Percentiles rank a stretch among this genome's conserved stretches.
phyloP scores from a whole-genome alignment of 2,329 filamentous ascomycete genomes.

The Pseudogymnoascus sp. region DNA sequence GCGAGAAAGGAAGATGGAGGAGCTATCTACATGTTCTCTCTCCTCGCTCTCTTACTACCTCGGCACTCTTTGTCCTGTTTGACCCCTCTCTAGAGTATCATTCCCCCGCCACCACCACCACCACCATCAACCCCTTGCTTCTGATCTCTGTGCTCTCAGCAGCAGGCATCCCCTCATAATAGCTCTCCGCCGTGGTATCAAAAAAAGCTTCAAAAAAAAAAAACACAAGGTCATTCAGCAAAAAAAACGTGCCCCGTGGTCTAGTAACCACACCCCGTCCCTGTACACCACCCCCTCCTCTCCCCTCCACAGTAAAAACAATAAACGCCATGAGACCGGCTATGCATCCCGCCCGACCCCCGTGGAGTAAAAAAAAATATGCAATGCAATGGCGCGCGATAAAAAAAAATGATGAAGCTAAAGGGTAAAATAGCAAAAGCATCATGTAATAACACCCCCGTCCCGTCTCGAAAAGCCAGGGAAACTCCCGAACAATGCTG shows the following conservation, averaged over 20 bases:
- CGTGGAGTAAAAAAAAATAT: neutral
- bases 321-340: neutral
- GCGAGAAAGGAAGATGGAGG: neutral
- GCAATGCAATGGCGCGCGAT: neutral
- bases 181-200: neutral
- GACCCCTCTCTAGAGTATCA: neutral
- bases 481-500: neutral
- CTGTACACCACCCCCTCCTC: neutral
- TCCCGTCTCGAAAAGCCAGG: constrained; percentile 1
- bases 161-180: neutral
- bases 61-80: neutral
- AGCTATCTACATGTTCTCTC: neutral
- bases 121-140: neutral
- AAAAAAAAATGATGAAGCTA: neutral
- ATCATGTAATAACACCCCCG: neutral
- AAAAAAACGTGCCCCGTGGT: neutral
- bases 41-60: neutral
- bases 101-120: neutral
- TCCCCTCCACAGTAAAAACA: neutral
- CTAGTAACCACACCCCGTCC: neutral
- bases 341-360: neutral
- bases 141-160: neutral
- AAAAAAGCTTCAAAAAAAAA: neutral
- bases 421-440: neutral
- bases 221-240: neutral